Percentiles rank a stretch among this genome's conserved stretches.
phyloP scores from a whole-genome alignment of 495 filamentous ascomycete genomes.

The Aspergillus cavernicola region DNA sequence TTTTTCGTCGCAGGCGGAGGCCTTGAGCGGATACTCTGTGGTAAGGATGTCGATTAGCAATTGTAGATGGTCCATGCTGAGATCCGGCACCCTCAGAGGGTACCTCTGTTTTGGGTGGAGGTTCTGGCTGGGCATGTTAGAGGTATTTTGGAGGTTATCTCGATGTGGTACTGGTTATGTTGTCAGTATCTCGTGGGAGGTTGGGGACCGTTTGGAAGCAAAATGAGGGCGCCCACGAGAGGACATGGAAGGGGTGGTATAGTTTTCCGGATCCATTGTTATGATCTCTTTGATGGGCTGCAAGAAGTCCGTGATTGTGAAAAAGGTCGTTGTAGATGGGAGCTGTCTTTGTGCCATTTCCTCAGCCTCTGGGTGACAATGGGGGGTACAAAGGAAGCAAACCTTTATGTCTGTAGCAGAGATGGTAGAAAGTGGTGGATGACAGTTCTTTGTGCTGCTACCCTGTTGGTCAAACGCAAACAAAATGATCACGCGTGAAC shows the following conservation, averaged over 20 bases:
- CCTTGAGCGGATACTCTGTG: slow-evolving; percentile 14
- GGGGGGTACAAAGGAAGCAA: not conserved
- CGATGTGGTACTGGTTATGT: too few relatives aligned
- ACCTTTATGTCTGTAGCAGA: too few relatives aligned
- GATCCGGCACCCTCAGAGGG: slow-evolving; percentile 17
- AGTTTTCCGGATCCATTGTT: not conserved
- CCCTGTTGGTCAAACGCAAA: too few relatives aligned
- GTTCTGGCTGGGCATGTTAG: not conserved
- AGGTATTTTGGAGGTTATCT: not conserved
- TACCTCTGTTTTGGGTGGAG: slow-evolving; percentile 6
- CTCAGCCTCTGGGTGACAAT: not conserved
- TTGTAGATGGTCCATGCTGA: slow-evolving; percentile 20
- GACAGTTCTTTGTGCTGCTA: too few relatives aligned
- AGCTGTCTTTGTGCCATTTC: not conserved
- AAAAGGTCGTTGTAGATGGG: not conserved
- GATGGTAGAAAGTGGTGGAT: too few relatives aligned
- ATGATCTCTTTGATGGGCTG: not conserved
- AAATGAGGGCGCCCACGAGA: not conserved
- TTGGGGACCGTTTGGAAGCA: too few relatives aligned
- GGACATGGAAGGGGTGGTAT: not conserved
- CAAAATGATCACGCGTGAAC: too few relatives aligned
- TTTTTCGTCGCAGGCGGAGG: not conserved
- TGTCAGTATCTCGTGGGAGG: not conserved
- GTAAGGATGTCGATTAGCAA: slow-evolving; percentile 24
- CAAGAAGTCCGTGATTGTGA: not conserved